Conservation (phyloP, 139 green algal genomes). For the Tetradesmus lagerheimii region DNA sequence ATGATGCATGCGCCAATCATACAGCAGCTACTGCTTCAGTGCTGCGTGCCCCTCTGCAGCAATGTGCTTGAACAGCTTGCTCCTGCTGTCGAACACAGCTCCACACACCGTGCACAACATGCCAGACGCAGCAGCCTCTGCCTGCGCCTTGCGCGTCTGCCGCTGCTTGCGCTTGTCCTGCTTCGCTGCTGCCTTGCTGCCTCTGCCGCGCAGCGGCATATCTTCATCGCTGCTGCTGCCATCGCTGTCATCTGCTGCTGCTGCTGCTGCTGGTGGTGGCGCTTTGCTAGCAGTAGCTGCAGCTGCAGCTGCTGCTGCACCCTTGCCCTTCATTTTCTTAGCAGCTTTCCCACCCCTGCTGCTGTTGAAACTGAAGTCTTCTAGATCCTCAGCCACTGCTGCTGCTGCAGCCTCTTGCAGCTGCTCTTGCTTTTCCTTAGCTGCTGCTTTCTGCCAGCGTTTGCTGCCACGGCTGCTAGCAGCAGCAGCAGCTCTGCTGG, state of each 20-base stretch:
- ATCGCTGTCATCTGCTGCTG: not conserved
- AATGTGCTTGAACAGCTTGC: slow-evolving; percentile 84
- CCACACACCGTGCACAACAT: slow-evolving; percentile 68
- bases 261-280: not conserved
- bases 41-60: slow-evolving; percentile 67
- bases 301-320: not conserved
- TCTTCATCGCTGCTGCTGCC: not conserved
- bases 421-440: slow-evolving; percentile 17
- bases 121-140: slow-evolving; percentile 39
- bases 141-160: slow-evolving; percentile 55
- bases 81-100: slow-evolving; percentile 67
- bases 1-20: too few species aligned
- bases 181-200: slow-evolving; percentile 30
- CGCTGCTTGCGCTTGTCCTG: slow-evolving; percentile 19
- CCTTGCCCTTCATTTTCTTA: slow-evolving; percentile 10
- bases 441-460: not conserved
- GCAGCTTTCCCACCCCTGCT: not conserved
- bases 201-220: not conserved
- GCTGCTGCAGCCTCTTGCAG: not conserved
- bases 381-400: not conserved
- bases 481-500: slow-evolving; percentile 15
- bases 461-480: slow-evolving; percentile 37
- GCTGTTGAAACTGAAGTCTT: not conserved
- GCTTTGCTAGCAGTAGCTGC: not conserved
- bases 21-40: slow-evolving; percentile 47